Conservation (phyloP, 2,329 filamentous ascomycete genomes). For the Trichoderma polysporum region DNA sequence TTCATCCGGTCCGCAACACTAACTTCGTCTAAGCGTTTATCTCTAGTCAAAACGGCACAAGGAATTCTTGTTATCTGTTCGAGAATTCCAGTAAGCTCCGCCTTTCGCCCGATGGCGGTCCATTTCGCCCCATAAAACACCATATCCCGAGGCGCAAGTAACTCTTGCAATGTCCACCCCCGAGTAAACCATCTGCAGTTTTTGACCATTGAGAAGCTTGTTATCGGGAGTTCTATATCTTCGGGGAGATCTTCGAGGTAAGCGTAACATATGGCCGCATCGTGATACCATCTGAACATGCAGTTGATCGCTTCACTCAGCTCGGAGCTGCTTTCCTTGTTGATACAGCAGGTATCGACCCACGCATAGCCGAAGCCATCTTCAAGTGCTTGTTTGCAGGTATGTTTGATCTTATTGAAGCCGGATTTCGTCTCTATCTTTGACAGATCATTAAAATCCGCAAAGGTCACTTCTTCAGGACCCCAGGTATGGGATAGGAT, state of each 20-base stretch:
- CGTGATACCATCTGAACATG: background rate
- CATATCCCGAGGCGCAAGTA: no score
- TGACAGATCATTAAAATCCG: constrained; percentile 23
- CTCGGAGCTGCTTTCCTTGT: background rate
- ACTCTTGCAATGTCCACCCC: no score
- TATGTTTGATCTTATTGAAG: background rate
- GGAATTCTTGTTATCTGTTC: no score
- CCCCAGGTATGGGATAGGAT: constrained; percentile 41
- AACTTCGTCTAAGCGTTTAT: no score
- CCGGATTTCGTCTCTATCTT: background rate
- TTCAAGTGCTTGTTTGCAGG: background rate
- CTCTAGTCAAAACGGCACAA: no score
- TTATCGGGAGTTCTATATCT: no score
- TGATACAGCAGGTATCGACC: constrained; percentile 21
- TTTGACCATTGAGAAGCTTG: no score
- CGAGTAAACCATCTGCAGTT: no score
- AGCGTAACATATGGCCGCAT: constrained; percentile 27
- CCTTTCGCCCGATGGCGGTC: no score
- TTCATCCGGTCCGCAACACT: no score
- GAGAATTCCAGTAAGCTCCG: no score
- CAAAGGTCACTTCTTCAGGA: constrained; percentile 31
- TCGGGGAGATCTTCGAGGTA: constrained; percentile 12
- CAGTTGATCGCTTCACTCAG: background rate
- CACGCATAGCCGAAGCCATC: constrained; percentile 26
- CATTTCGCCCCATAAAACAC: no score